These are phyloP conservation scores for Fragaria iinumae DNA, from an alignment of 306 rosid genomes.

Conservation along the genomic window DNA sequence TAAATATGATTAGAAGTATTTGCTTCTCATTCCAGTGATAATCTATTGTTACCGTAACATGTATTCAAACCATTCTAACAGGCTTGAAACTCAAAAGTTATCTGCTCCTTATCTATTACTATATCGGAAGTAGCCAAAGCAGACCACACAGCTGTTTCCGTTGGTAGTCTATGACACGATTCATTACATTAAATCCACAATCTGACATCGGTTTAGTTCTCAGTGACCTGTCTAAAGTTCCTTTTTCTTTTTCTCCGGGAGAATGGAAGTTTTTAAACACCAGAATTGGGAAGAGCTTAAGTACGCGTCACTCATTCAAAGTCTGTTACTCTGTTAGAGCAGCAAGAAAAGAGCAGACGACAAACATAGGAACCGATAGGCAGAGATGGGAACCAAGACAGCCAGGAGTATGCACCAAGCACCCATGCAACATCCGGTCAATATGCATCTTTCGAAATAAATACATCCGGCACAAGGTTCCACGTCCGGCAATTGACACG, in stretches of 20 bases:
- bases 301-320: neutral
- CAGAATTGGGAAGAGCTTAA: too few species aligned
- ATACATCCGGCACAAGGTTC: neutral
- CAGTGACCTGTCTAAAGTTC: neutral
- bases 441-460: too few species aligned
- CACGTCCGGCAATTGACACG: neutral
- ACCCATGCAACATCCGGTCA: neutral
- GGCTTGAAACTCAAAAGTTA: neutral
- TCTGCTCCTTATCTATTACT: neutral
- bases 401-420: neutral
- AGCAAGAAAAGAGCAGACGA: neutral
- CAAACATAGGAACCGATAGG: neutral
- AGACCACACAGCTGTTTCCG: neutral
- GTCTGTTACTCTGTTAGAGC: neutral
- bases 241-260: neutral
- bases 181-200: neutral
- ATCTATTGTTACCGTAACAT: neutral
- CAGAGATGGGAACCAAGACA: neutral
- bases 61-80: neutral
- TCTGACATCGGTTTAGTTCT: neutral
- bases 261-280: too few species aligned
- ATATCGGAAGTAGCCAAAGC: neutral
- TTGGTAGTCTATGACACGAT: neutral
- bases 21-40: neutral
- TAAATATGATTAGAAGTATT: slow-evolving; percentile 10